These are phyloP conservation scores for Pyrus hybrid DNA, from an alignment of 331 rosid genomes.

Conservation along the genomic window DNA sequence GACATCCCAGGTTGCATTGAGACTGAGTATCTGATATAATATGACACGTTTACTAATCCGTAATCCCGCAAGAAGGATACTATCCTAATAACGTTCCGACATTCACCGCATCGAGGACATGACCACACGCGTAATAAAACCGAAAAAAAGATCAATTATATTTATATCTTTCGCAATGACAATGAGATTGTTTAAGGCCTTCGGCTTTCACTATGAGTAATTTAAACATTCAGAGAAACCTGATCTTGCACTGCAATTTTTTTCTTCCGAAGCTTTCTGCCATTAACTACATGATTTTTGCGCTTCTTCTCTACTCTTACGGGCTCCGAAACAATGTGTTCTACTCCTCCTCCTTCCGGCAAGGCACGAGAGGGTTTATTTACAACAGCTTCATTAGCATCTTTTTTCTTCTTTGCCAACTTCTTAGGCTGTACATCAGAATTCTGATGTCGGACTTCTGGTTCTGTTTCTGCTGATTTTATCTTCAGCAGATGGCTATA, in stretches of 20 bases:
- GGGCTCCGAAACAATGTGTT: conserved; percentile 15
- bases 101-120: no score
- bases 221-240: conserved; percentile 25
- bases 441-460: conserved; percentile 9
- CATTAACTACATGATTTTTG: conserved; percentile 7
- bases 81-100: no score
- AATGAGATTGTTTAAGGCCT: no score
- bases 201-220: no score
- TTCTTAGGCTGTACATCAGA: conserved; percentile 1
- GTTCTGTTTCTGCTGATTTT: conserved; percentile 15
- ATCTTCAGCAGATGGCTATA: conserved; percentile 18
- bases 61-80: no score
- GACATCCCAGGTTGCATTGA: no score
- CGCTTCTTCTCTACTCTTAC: conserved; percentile 22
- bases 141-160: no score
- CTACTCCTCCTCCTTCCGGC: not conserved
- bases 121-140: no score
- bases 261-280: conserved; percentile 23
- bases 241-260: conserved; percentile 25
- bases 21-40: no score
- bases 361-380: not conserved
- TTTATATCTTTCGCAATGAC: no score
- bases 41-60: no score
- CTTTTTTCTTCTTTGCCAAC: conserved; percentile 4
- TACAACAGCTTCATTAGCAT: conserved; percentile 10